Evolutionary conservation across 2,329 filamentous ascomycete genomes (phyloP).

Genomic region (Coniochaeta hoffmannii): DNA sequence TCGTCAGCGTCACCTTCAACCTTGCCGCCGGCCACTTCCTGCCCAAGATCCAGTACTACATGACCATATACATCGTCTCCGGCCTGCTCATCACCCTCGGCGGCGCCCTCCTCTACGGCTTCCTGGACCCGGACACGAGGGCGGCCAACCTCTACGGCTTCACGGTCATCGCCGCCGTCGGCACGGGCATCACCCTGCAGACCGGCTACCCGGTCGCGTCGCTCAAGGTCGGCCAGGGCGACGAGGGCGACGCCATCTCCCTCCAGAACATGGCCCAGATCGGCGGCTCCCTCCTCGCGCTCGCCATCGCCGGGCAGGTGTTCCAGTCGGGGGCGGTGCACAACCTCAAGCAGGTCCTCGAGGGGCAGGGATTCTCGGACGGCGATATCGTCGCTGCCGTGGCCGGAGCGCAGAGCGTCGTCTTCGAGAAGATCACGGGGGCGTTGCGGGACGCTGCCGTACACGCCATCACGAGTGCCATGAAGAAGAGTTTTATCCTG

Average conservation of each 20-base stretch:
- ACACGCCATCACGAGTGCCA: constrained; percentile 22
- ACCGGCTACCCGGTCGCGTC: constrained; percentile 21
- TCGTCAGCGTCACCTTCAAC: constrained; percentile 17
- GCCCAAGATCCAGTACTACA: constrained; percentile 10
- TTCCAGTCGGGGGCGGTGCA: constrained; percentile 22
- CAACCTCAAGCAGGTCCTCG: constrained; percentile 17
- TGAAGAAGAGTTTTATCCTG: constrained; percentile 23
- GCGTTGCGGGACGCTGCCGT: constrained; percentile 19
- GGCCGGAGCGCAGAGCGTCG: constrained; percentile 21
- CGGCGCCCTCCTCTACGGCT: constrained; percentile 11
- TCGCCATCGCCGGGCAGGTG: constrained; percentile 19
- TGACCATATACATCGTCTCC: constrained; percentile 12
- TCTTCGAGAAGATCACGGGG: constrained; percentile 20
- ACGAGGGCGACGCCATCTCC: constrained; percentile 14
- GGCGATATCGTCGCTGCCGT: constrained; percentile 22
- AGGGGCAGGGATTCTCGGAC: constrained; percentile 16
- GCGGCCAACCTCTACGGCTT: constrained; percentile 14
- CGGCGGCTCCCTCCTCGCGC: constrained; percentile 15
- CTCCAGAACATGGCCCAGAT: constrained; percentile 22
- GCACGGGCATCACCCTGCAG: constrained; percentile 16
- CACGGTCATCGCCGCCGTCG: constrained; percentile 12
- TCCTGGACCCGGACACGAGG: constrained; percentile 11
- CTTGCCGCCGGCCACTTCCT: constrained; percentile 10
- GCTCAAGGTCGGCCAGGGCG: constrained; percentile 10
- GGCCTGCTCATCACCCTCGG: constrained; percentile 12